Base-by-base conservation (phyloP, 441 rosid genomes). In the Lepidium campestre region DNA sequence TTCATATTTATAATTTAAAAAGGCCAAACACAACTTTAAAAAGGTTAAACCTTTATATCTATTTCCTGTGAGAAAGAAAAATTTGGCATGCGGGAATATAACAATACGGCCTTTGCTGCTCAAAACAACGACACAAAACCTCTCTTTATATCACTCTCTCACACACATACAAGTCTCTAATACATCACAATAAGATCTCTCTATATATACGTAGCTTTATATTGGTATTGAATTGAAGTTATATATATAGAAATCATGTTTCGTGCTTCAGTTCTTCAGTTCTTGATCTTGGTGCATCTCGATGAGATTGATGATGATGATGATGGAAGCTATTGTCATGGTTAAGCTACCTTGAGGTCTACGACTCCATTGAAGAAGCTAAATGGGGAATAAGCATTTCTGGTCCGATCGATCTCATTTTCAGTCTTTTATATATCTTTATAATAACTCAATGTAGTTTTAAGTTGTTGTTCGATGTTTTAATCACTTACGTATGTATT, bases 51-150 rank as follows among this genome's bases (percentile, higher is more conserved):
- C 67, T 69, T 69, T 59, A 69, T n/a, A 57, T 25, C 37, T 57
- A 72, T 71, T 57, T 57, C 61, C 32, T 72, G 56, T 25, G 35
- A 42, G 57, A 66, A 66, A 52, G 72, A 60, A 53, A 60, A 53
- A 66, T 34, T 44, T 65, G 0, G 76, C 76, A 72, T 72, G 76
- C 76, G 72, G 71, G 72, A 65, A 72, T 72, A 65, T 58, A 72
- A 65, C 76, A 9, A 72, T 58, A 65, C 71, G 42, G 56, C 49
- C 49, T 50, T 72, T 72, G 76, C 67, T 58, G 65, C 76, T 50
- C 47, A 8, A 65, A 58, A 72, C 72, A 72, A 58, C 17, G 50
- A 72, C 76, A 72, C 27, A 58, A 37, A 44, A 52, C 56, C 66
- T 66, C 44, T 59, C 67, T 65, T 50, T 65, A 50, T 41, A 17